Conservation (phyloP, 352 stramenopile species). For the Globisporangium cystogenes region DNA sequence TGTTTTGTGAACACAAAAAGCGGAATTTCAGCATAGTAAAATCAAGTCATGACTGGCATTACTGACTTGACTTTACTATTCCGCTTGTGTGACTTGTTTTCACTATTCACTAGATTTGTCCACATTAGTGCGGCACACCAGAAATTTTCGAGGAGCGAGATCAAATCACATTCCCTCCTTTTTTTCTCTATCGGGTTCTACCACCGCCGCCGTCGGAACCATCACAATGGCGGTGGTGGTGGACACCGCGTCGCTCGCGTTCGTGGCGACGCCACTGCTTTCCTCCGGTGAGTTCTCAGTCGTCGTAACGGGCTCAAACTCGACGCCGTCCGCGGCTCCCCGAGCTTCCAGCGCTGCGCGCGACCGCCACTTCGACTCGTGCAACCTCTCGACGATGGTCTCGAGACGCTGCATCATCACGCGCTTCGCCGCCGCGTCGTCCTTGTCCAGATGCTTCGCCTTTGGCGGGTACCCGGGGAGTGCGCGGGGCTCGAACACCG, state of each 20-base stretch:
- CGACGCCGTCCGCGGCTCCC: background rate
- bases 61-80: no score
- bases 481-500: conserved; percentile 38
- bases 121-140: no score
- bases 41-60: no score
- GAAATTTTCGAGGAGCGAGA: no score
- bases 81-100: no score
- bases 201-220: background rate
- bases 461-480: conserved; percentile 42
- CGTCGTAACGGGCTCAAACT: background rate
- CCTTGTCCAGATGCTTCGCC: background rate
- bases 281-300: background rate
- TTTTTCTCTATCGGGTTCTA: background rate
- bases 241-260: no score
- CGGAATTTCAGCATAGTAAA: no score
- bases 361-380: background rate
- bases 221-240: background rate
- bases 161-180: background rate
- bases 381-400: background rate
- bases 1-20: no score
- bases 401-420: conserved; percentile 1
- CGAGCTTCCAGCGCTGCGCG: background rate
- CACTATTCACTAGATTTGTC: no score
- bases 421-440: background rate
- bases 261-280: background rate